phyloP scores from a whole-genome alignment of 2,329 filamentous ascomycete species.

The Fusarium sp. region DNA sequence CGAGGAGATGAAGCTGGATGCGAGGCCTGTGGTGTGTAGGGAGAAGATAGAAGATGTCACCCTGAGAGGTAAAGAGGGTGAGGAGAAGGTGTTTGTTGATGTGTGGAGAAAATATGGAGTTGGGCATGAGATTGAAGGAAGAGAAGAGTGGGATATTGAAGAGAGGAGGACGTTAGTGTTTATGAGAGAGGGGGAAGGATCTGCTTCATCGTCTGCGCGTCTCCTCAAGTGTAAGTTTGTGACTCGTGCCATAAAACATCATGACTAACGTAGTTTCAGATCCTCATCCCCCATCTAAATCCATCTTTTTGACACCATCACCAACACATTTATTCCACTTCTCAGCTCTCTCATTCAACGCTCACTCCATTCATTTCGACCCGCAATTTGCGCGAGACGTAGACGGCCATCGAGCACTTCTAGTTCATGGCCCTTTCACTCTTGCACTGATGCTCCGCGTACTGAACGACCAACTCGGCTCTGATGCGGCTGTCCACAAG shows the following conservation, averaged over 20 bases:
- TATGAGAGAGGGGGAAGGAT: slow-evolving; percentile 55
- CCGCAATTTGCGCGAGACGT: slow-evolving; percentile 74
- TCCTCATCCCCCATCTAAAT: slow-evolving; percentile 53
- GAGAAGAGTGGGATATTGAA: slow-evolving; percentile 52
- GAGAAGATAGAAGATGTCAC: slow-evolving; percentile 60
- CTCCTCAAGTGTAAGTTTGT: slow-evolving; percentile 49
- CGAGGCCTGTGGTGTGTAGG: slow-evolving; percentile 57
- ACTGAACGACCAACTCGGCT: slow-evolving; percentile 55
- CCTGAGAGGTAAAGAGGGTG: slow-evolving; percentile 50
- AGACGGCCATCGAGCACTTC: slow-evolving; percentile 80
- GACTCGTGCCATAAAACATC: background rate
- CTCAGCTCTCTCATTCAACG: slow-evolving; percentile 91
- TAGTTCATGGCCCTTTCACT: slow-evolving; percentile 90
- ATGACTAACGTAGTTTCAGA: slow-evolving; percentile 44
- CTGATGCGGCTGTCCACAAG: slow-evolving; percentile 58
- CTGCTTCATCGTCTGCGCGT: slow-evolving; percentile 27
- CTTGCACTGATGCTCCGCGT: slow-evolving; percentile 81
- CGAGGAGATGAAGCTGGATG: slow-evolving; percentile 55
- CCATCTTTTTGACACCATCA: slow-evolving; percentile 73
- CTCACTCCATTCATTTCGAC: slow-evolving; percentile 91
- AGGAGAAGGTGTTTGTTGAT: slow-evolving; percentile 66
- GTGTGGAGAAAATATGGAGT: slow-evolving; percentile 62
- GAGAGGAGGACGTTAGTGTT: slow-evolving; percentile 68
- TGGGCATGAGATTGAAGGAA: slow-evolving; percentile 39
- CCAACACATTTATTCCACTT: slow-evolving; percentile 86